These are phyloP conservation scores for Vitis cinerea DNA, from an alignment of 164 flowering plant species.

Conservation along the genomic window DNA sequence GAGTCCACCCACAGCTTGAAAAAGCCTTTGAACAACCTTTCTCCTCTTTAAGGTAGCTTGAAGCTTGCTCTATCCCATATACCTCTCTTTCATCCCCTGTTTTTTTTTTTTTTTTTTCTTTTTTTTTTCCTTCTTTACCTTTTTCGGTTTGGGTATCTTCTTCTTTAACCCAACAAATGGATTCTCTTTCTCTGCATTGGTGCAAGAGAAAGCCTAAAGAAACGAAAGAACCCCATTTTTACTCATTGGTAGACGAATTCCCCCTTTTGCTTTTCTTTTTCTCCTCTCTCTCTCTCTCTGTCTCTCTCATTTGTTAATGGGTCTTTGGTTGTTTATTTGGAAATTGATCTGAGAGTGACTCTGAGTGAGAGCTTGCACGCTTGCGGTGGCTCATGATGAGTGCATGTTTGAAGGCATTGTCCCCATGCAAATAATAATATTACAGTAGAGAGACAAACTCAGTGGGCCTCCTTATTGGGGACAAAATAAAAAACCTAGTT, in stretches of 20 bases:
- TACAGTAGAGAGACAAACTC: conserved; percentile 7
- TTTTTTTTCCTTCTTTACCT: conserved; percentile 5
- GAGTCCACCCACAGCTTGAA: conserved; percentile 14
- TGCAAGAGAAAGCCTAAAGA: conserved; percentile 44
- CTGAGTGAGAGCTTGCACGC: conserved; percentile 11
- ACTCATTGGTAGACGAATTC: conserved; percentile 14
- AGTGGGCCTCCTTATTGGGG: conserved; percentile 16
- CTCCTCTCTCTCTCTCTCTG: background rate
- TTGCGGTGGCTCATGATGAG: conserved; percentile 17
- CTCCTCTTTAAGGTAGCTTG: conserved; percentile 23
- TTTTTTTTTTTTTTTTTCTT: background rate
- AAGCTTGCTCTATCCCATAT: conserved; percentile 17
- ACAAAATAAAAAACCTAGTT: conserved; percentile 11
- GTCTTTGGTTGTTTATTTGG: too few species aligned
- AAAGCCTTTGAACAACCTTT: conserved; percentile 27
- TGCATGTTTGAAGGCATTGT: conserved; percentile 21
- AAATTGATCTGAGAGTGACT: background rate
- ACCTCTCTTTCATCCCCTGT: background rate
- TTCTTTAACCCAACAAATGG: conserved; percentile 18
- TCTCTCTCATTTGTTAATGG: background rate
- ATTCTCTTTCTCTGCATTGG: conserved; percentile 28
- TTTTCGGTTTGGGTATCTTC: conserved; percentile 7
- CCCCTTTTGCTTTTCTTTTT: conserved; percentile 13
- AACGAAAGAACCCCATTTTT: conserved; percentile 6
- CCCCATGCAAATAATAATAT: conserved; percentile 23